phyloP scores from a whole-genome alignment of 495 filamentous ascomycete genomes.

The Aspergillus indologenus region DNA sequence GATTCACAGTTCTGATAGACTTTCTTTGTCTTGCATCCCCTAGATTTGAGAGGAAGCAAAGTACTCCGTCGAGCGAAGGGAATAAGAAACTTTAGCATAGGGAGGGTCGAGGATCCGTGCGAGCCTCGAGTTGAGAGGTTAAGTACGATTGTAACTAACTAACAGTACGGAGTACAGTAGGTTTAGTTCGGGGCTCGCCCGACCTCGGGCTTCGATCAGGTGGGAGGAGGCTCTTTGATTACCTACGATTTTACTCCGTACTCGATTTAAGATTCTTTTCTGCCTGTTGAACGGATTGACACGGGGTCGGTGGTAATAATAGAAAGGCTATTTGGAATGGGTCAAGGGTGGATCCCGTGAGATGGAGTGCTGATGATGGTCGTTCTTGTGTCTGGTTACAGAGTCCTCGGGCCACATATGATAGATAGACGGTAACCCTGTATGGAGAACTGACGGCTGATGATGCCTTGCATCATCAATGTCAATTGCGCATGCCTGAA shows the following conservation, averaged over 20 bases:
- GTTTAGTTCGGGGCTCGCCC: too few relatives aligned
- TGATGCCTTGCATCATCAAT: conserved; percentile 8
- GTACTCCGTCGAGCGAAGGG: too few relatives aligned
- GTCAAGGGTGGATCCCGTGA: neutral
- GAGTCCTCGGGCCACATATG: neutral
- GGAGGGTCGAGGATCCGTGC: neutral
- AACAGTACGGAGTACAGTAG: too few relatives aligned
- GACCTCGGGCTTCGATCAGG: neutral
- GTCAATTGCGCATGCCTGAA: neutral
- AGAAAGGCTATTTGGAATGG: neutral
- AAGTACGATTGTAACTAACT: neutral
- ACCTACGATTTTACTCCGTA: neutral
- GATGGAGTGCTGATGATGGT: neutral
- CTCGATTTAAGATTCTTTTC: neutral
- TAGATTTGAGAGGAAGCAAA: neutral
- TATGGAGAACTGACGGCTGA: neutral
- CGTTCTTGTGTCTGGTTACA: neutral
- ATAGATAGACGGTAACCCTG: conserved; percentile 1
- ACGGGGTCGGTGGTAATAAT: neutral
- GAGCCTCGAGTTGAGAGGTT: neutral
- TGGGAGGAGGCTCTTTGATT: neutral
- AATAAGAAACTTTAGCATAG: neutral
- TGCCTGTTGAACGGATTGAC: neutral
- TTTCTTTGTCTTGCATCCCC: neutral
- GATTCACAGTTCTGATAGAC: neutral